These are phyloP conservation scores for Coniella vitis DNA, from an alignment of 2,329 filamentous ascomycete species.

Conservation along the genomic window DNA sequence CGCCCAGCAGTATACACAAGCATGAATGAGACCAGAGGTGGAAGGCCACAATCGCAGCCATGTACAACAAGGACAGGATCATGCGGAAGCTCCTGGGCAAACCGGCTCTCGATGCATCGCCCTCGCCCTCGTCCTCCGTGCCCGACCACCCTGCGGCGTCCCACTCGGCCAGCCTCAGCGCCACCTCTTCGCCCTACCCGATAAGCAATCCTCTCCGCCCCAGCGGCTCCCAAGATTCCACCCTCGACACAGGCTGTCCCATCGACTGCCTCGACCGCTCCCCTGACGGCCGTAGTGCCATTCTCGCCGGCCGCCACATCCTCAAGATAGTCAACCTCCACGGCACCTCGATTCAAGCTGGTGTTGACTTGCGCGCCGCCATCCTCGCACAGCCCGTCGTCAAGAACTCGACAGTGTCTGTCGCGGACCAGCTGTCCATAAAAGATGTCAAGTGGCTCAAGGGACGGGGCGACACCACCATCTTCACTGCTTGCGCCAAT, in stretches of 20 bases:
- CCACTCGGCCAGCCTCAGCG: conserved; percentile 19
- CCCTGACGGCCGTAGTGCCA: conserved; percentile 46
- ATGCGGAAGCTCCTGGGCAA: conserved; percentile 57
- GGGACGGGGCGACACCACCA: conserved; percentile 40
- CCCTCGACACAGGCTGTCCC: conserved; percentile 44
- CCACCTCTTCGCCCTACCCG: conserved; percentile 37
- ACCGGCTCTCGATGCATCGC: conserved; percentile 38
- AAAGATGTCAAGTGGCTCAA: conserved; percentile 53
- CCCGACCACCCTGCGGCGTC: conserved; percentile 1
- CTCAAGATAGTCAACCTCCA: conserved; percentile 55
- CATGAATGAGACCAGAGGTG: too few relatives aligned
- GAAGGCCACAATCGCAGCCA: conserved; percentile 20
- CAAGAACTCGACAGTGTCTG: conserved; percentile 32
- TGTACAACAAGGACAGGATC: conserved; percentile 50
- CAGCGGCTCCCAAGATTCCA: conserved; percentile 47
- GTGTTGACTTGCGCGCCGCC: conserved; percentile 49
- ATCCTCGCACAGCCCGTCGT: conserved; percentile 44
- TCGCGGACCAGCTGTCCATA: conserved; percentile 54
- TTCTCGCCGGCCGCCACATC: conserved; percentile 53
- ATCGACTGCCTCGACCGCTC: conserved; percentile 53
- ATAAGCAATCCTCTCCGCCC: conserved; percentile 41
- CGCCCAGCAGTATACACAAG: too few relatives aligned
- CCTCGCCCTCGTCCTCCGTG: conserved; percentile 37
- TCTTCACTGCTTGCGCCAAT: conserved; percentile 57
- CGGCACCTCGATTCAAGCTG: conserved; percentile 46